Conservation (phyloP, 2,329 filamentous ascomycete species). For the Aurifilum marmelostoma region DNA sequence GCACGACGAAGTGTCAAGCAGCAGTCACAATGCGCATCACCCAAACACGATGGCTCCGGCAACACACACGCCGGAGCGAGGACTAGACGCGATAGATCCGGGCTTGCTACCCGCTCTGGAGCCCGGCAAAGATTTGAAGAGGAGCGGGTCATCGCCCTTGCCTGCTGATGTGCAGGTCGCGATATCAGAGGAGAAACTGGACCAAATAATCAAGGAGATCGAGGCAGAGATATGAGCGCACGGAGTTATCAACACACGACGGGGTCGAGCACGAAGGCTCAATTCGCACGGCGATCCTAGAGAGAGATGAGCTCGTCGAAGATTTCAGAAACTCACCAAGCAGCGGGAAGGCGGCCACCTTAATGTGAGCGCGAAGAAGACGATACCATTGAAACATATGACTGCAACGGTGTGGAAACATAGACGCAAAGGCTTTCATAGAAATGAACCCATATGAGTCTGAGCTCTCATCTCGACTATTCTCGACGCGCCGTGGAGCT, state of each 20-base stretch:
- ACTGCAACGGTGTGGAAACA: not conserved
- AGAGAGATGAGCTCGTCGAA: not conserved
- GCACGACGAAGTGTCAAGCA: conserved; percentile 2
- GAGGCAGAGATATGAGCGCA: not conserved
- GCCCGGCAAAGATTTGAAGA: conserved; percentile 10
- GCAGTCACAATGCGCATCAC: not conserved
- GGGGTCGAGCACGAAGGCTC: not conserved
- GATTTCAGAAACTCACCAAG: not conserved
- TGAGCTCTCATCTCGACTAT: not conserved
- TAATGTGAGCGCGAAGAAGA: not conserved
- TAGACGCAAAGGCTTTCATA: not conserved
- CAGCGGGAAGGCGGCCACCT: not conserved
- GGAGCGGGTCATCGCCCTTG: conserved; percentile 13
- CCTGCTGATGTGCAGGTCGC: conserved; percentile 24
- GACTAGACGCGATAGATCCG: conserved; percentile 28
- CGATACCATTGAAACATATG: not conserved
- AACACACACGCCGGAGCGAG: conserved; percentile 17
- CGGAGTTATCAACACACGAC: not conserved
- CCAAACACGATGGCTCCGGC: conserved; percentile 9
- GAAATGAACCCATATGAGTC: not conserved
- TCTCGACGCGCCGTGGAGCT: not conserved
- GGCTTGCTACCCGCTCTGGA: conserved; percentile 21
- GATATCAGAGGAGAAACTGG: conserved; percentile 26
- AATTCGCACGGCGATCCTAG: not conserved
- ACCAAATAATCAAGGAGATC: conserved; percentile 23